Percentiles rank a stretch among this genome's conserved stretches.
Evolutionary conservation across 202 grass and related monocot species (phyloP).

Genomic region (Musa balbisiana): DNA sequence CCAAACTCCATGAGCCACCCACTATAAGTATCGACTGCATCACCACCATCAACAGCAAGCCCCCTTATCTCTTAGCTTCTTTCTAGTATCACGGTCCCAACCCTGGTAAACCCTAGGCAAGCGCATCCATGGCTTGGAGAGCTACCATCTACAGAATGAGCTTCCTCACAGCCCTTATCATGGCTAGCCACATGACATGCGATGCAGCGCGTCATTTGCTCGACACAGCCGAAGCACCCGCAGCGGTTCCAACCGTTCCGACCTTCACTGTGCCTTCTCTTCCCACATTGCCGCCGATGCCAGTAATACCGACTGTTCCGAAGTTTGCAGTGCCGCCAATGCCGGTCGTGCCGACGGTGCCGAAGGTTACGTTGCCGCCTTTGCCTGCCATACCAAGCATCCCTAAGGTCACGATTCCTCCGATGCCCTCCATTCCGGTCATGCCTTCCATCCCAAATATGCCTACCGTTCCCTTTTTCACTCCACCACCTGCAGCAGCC

Average conservation of each 20-base stretch:
- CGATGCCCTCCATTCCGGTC: background rate
- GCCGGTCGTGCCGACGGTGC: constrained; percentile 10
- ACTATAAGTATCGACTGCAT: background rate
- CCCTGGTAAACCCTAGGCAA: background rate
- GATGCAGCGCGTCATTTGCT: constrained; percentile 35
- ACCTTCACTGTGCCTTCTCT: background rate
- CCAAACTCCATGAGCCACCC: background rate
- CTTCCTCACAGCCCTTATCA: constrained; percentile 24
- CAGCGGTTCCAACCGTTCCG: background rate
- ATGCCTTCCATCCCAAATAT: background rate
- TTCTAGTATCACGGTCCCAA: background rate
- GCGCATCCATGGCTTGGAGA: constrained; percentile 29
- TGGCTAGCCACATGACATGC: constrained; percentile 14
- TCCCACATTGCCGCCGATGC: constrained; percentile 19
- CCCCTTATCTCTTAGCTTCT: background rate
- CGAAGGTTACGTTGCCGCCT: background rate
- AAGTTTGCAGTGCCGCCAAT: background rate
- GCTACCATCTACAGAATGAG: constrained; percentile 7
- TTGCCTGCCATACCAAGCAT: constrained; percentile 5
- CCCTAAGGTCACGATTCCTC: background rate
- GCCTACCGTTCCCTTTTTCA: background rate
- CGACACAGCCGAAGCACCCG: constrained; percentile 1
- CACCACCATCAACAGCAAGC: background rate
- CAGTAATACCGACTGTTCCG: background rate
- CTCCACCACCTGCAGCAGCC: background rate